Conservation (phyloP, 2,329 filamentous ascomycete species). For the Talaromyces sp. region DNA sequence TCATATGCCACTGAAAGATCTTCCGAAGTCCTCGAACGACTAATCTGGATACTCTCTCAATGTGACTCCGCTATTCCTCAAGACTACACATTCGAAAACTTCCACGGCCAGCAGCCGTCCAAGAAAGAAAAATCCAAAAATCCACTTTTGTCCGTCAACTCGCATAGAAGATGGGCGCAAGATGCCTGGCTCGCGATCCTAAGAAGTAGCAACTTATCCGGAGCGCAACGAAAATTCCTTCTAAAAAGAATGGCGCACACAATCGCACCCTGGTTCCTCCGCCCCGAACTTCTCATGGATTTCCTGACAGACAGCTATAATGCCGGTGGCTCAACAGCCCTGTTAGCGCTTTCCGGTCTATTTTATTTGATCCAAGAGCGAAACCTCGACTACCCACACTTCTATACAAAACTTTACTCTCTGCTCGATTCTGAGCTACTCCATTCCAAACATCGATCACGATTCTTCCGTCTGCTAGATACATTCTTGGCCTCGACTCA, state of each 20-base stretch:
- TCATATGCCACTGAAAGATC: slow-evolving; percentile 32
- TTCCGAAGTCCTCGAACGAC: slow-evolving; percentile 31
- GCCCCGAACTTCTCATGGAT: slow-evolving; percentile 87
- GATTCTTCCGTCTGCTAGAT: slow-evolving; percentile 88
- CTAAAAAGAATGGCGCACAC: slow-evolving; percentile 70
- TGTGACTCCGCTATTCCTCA: slow-evolving; percentile 64
- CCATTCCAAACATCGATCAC: slow-evolving; percentile 89
- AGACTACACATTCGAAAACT: slow-evolving; percentile 36
- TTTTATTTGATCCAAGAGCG: slow-evolving; percentile 92
- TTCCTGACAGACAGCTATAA: slow-evolving; percentile 95
- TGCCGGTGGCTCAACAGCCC: slow-evolving; percentile 76
- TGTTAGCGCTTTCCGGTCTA: slow-evolving; percentile 85
- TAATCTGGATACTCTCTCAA: slow-evolving; percentile 38
- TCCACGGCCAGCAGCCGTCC: slow-evolving; percentile 46
- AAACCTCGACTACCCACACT: slow-evolving; percentile 93
- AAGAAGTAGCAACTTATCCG: slow-evolving; percentile 56
- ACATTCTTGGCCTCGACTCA: slow-evolving; percentile 89
- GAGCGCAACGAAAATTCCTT: slow-evolving; percentile 73
- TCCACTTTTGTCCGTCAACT: slow-evolving; percentile 57
- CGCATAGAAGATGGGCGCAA: slow-evolving; percentile 77
- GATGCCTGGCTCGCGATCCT: slow-evolving; percentile 83
- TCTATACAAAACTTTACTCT: slow-evolving; percentile 92
- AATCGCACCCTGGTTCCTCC: slow-evolving; percentile 84
- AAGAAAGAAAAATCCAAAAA: slow-evolving; percentile 60
- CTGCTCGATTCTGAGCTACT: slow-evolving; percentile 80